Percentiles rank a stretch among this genome's conserved stretches.
Conservation (phyloP, 257 asterid genomes). For the Salvia hispanica region DNA sequence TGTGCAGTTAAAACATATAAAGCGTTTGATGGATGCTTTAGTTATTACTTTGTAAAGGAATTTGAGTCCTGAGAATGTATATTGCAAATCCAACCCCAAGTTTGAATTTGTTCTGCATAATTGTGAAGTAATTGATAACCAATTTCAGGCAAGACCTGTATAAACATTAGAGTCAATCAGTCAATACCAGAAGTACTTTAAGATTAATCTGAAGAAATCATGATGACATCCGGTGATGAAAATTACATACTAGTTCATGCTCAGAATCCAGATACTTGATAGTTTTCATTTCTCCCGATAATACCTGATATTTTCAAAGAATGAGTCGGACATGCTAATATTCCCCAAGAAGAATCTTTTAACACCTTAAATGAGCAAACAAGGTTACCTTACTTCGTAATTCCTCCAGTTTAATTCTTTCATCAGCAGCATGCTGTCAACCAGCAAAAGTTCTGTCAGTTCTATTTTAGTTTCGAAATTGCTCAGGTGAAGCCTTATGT, state of each 20-base stretch:
- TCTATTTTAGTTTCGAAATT: constrained; percentile 18
- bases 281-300: constrained; percentile 79
- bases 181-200: constrained; percentile 22
- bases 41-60: constrained; percentile 70
- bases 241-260: constrained; percentile 67
- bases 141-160: constrained; percentile 84
- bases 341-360: constrained; percentile 16
- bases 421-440: constrained; percentile 98
- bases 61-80: constrained; percentile 58
- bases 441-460: constrained; percentile 31
- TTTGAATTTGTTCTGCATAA: constrained; percentile 69
- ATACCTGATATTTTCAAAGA: constrained; percentile 52
- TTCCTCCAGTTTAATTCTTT: constrained; percentile 91
- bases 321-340: constrained; percentile 30
- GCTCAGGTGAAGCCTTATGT: constrained; percentile 19
- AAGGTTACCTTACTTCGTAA: constrained; percentile 71
- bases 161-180: constrained; percentile 34
- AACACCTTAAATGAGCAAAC: constrained; percentile 25
- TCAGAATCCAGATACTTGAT: constrained; percentile 68
- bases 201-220: constrained; percentile 27
- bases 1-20: constrained; percentile 19
- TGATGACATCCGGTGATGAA: constrained; percentile 23
- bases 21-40: constrained; percentile 16
- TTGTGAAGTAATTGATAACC: constrained; percentile 85
- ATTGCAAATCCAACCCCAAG: constrained; percentile 97